These are phyloP conservation scores for Skeletonema menzelii DNA, from an alignment of 108 stramenopile genomes.

Conservation along the genomic window DNA sequence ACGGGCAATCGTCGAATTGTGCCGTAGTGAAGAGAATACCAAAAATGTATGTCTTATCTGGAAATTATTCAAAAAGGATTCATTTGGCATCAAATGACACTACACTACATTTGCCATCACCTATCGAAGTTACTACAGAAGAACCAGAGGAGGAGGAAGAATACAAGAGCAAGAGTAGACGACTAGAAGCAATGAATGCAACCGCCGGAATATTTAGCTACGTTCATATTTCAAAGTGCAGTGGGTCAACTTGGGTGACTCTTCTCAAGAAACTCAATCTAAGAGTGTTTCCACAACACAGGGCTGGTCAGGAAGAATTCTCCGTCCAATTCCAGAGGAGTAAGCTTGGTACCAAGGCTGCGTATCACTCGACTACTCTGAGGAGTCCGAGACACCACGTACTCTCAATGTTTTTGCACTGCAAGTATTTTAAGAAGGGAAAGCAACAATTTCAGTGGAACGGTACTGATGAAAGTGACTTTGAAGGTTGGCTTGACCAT, in stretches of 20 bases:
- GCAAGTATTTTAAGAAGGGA: conserved; percentile 8
- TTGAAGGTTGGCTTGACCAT: conserved; percentile 17
- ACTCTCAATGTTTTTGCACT: conserved; percentile 4
- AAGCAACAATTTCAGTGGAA: neutral
- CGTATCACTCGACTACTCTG: conserved; percentile 3
- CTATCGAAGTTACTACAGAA: no score
- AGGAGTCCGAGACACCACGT: conserved; percentile 24
- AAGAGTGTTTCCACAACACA: neutral
- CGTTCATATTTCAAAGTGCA: conserved; percentile 15
- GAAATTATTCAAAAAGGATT: no score
- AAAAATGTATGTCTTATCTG: no score
- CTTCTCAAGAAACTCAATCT: neutral
- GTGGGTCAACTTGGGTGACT: conserved; percentile 15
- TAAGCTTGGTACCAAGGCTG: neutral
- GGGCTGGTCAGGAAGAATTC: conserved; percentile 11
- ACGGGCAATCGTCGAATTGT: no score
- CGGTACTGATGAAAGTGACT: conserved; percentile 4
- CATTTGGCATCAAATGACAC: no score
- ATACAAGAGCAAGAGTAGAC: no score
- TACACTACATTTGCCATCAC: no score
- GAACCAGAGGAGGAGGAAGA: no score
- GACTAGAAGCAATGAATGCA: no score
- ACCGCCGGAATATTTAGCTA: conserved; percentile 10
- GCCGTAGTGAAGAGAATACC: no score
- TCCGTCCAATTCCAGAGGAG: conserved; percentile 1